phyloP scores from a whole-genome alignment of 2,329 filamentous ascomycete genomes.

The Calonectria naviculata region DNA sequence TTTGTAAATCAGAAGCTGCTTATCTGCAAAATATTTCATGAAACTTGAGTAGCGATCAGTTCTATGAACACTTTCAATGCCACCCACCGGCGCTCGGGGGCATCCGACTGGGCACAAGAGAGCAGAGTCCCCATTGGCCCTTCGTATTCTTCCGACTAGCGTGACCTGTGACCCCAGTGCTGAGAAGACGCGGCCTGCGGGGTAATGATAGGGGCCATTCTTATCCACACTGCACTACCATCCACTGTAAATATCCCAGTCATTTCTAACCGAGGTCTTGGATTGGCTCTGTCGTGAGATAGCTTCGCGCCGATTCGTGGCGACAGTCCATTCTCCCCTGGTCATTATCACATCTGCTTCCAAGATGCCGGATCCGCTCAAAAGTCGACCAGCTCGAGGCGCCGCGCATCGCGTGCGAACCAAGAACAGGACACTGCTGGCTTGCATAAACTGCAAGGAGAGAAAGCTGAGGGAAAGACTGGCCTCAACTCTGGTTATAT shows the following conservation, averaged over 20 bases:
- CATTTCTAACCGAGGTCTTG: background rate
- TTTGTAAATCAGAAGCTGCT: background rate
- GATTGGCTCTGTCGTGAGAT: background rate
- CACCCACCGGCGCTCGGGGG: background rate
- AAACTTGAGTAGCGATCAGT: background rate
- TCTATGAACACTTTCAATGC: background rate
- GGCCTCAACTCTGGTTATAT: background rate
- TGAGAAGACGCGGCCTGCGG: background rate
- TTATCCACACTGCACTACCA: background rate
- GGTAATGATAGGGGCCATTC: background rate
- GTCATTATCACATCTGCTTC: background rate
- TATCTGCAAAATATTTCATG: background rate
- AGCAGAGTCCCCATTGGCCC: background rate
- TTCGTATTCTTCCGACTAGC: conserved; percentile 21
- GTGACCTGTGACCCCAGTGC: background rate
- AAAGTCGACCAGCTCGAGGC: background rate
- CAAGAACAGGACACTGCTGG: background rate
- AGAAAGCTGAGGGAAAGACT: background rate
- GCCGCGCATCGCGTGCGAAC: background rate
- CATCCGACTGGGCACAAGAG: background rate
- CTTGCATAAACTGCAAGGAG: conserved; percentile 3
- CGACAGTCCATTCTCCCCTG: no score
- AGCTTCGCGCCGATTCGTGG: background rate
- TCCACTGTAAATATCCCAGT: background rate
- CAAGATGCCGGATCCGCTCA: background rate